Percentiles rank a stretch among this genome's conserved stretches.
Evolutionary conservation across 768 basidiomycete species (phyloP).

Genomic region (Suillus weaverae): DNA sequence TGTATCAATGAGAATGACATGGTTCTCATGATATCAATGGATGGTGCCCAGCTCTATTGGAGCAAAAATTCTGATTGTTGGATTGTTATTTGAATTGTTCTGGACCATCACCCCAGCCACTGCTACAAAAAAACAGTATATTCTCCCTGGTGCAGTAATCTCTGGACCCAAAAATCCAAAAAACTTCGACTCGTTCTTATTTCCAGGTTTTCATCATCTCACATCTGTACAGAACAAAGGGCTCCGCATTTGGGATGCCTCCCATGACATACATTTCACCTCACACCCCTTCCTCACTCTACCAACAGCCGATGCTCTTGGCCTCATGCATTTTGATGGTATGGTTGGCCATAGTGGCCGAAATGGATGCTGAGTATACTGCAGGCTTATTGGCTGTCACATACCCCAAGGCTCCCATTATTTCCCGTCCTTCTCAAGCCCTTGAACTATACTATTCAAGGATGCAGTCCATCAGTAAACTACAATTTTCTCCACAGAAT

Average conservation of each 20-base stretch:
- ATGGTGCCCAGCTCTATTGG: conserved; percentile 41
- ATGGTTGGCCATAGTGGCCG: conserved; percentile 34
- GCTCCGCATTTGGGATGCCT: conserved; percentile 34
- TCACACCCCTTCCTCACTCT: conserved; percentile 18
- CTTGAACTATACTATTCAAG: conserved; percentile 21
- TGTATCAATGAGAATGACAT: conserved; percentile 21
- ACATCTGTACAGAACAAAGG: conserved; percentile 32
- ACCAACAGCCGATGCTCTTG: conserved; percentile 30
- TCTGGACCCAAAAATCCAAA: conserved; percentile 39
- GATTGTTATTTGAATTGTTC: conserved; percentile 41
- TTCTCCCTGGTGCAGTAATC: conserved; percentile 34
- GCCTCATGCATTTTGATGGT: conserved; percentile 31
- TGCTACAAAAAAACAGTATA: conserved; percentile 33
- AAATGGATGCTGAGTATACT: conserved; percentile 37
- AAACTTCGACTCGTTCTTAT: conserved; percentile 35
- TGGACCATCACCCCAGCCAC: conserved; percentile 26
- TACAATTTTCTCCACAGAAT: background rate
- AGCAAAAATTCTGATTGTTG: conserved; percentile 42
- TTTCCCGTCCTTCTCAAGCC: conserved; percentile 35
- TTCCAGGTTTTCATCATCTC: conserved; percentile 35
- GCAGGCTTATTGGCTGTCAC: conserved; percentile 27
- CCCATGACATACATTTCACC: conserved; percentile 14
- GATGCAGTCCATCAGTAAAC: too few species aligned
- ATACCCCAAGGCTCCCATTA: conserved; percentile 30
- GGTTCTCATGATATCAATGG: conserved; percentile 35